A percentile compares a stretch with the other conserved stretches of the same genome.
Conservation (phyloP, 139 green algal genomes). For the Chlorella sp. region DNA sequence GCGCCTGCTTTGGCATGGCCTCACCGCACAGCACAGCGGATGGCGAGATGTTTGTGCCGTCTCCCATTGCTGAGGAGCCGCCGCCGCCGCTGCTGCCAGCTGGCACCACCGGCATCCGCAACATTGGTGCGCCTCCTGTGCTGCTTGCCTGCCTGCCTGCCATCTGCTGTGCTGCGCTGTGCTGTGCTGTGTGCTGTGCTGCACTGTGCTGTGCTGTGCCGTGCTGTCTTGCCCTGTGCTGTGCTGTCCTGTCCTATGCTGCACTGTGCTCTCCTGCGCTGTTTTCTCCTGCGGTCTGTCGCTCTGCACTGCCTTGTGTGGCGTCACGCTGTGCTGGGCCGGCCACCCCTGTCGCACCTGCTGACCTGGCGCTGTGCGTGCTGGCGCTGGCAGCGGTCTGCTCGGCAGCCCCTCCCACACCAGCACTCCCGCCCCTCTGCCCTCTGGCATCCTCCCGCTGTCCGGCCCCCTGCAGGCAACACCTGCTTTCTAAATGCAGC, state of each 20-base stretch:
- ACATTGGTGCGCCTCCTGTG: slow-evolving; percentile 36
- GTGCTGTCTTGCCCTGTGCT: background rate
- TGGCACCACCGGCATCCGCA: slow-evolving; percentile 40
- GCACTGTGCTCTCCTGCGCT: background rate
- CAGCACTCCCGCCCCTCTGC: background rate
- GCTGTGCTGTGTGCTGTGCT: background rate
- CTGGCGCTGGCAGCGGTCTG: no score
- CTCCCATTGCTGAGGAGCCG: background rate
- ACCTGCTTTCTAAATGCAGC: slow-evolving; percentile 72
- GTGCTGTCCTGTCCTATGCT: background rate
- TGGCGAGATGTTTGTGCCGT: no score
- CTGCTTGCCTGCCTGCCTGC: background rate
- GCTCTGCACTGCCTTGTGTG: background rate
- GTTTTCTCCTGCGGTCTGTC: background rate
- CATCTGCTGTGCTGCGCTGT: background rate
- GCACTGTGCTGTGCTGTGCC: background rate
- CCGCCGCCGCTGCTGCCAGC: slow-evolving; percentile 14
- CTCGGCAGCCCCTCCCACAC: background rate
- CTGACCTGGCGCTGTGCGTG: background rate
- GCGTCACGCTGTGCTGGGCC: background rate
- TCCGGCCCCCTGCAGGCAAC: slow-evolving; percentile 51
- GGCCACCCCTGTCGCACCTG: background rate
- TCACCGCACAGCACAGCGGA: background rate
- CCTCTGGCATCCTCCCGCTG: background rate
- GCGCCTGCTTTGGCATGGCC: slow-evolving; percentile 8